A percentile compares a stretch with the other conserved stretches of the same genome.
phyloP scores from a whole-genome alignment of 306 rosid species.

The Cucumis hystrix region DNA sequence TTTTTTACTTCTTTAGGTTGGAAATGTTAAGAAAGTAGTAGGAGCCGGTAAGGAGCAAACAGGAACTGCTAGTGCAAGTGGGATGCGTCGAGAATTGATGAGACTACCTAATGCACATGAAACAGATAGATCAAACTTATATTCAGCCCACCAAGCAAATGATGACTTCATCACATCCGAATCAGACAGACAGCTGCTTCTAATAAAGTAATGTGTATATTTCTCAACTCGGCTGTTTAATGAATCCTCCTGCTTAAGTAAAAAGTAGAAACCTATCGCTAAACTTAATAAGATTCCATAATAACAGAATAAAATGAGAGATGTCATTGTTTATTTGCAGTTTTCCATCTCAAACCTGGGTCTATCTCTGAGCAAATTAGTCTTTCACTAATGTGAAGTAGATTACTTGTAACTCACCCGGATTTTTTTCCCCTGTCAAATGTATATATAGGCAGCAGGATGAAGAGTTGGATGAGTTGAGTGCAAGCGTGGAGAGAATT shows the following conservation, averaged over 20 bases:
- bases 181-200: slow-evolving; percentile 89
- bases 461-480: slow-evolving; percentile 92
- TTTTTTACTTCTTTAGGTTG: slow-evolving; percentile 37
- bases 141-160: slow-evolving; percentile 31
- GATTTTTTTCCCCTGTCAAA: slow-evolving; percentile 12
- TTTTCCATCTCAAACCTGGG: neutral
- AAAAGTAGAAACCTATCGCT: neutral
- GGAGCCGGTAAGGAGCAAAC: slow-evolving; percentile 42
- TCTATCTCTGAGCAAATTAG: neutral
- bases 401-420: neutral
- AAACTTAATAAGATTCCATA: neutral
- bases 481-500: slow-evolving; percentile 79
- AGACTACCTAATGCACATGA: slow-evolving; percentile 62
- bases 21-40: slow-evolving; percentile 47
- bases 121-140: slow-evolving; percentile 35
- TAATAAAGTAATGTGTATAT: slow-evolving; percentile 30
- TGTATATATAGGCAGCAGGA: slow-evolving; percentile 62
- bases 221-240: neutral
- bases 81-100: slow-evolving; percentile 78
- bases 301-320: neutral
- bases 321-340: neutral
- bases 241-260: neutral
- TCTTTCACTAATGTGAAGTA: neutral
- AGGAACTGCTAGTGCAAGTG: slow-evolving; percentile 32
- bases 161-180: slow-evolving; percentile 85